Evolutionary conservation across 306 rosid species (phyloP).

Genomic region (Gastrolobium bilobum): DNA sequence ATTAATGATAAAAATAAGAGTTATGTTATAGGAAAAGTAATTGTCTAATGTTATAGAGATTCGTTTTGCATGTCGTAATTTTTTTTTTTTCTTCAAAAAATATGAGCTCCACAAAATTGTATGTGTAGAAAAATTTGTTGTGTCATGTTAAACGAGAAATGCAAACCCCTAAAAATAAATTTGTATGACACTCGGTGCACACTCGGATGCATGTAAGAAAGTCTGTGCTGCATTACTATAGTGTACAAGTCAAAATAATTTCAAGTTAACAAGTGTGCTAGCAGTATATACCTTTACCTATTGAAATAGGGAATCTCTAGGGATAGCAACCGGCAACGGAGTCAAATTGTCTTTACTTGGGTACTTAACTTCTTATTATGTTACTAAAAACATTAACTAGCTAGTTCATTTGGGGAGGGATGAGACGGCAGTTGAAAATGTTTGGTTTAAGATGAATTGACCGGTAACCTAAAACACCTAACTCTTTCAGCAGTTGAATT

Average conservation of each 20-base stretch:
- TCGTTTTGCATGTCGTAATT: no score
- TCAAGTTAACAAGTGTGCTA: not conserved
- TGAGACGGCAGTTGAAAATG: conserved; percentile 30
- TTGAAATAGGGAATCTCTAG: not conserved
- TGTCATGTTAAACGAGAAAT: no score
- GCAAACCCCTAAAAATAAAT: no score
- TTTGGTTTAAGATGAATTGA: conserved; percentile 42
- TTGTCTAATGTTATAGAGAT: no score
- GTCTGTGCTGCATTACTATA: not conserved
- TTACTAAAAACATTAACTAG: not conserved
- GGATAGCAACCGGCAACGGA: no score
- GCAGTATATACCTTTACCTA: not conserved
- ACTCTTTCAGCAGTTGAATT: not conserved
- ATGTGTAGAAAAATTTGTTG: no score
- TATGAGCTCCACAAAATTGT: no score
- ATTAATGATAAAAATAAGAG: not conserved
- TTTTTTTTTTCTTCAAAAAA: no score
- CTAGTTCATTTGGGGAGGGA: conserved; percentile 10
- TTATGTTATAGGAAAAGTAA: no score
- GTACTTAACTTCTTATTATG: conserved; percentile 5
- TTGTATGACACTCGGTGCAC: not conserved
- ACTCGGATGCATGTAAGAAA: not conserved
- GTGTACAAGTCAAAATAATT: conserved; percentile 2
- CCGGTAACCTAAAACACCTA: conserved; percentile 31
- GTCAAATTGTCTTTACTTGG: not conserved